Evolutionary conservation across 208 protist genomes (phyloP).

Genomic region (Leishmania amazonensis): DNA sequence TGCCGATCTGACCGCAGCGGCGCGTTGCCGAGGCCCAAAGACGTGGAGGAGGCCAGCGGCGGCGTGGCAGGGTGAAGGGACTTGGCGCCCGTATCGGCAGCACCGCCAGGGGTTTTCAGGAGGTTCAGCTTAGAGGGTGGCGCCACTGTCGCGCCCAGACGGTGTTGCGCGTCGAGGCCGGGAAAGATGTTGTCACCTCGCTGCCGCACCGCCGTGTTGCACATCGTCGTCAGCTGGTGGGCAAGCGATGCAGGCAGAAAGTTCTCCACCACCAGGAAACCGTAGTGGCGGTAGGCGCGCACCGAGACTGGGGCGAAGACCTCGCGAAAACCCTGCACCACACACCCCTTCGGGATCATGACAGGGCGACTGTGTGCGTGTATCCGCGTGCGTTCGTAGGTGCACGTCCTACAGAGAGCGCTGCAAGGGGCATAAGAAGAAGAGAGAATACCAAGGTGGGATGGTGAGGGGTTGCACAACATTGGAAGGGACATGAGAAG

Average conservation of each 20-base stretch:
- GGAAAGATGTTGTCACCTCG: slow-evolving; percentile 62
- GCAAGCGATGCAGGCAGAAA: slow-evolving; percentile 33
- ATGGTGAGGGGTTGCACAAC: too few relatives aligned
- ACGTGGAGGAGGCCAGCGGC: slow-evolving; percentile 11
- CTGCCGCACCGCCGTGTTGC: slow-evolving; percentile 26
- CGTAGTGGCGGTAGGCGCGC: slow-evolving; percentile 65
- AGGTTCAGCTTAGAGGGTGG: slow-evolving; percentile 37
- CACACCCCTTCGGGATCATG: slow-evolving; percentile 18
- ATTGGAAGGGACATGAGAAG: neutral
- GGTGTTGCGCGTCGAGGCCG: slow-evolving; percentile 56
- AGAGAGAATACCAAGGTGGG: neutral
- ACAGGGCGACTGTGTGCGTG: neutral
- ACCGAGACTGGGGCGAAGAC: slow-evolving; percentile 49
- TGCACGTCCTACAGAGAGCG: neutral
- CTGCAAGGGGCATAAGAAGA: neutral
- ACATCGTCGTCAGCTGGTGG: slow-evolving; percentile 35
- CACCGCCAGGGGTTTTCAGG: neutral
- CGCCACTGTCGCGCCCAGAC: slow-evolving; percentile 31
- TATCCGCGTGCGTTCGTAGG: slow-evolving; percentile 5
- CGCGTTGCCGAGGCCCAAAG: slow-evolving; percentile 21
- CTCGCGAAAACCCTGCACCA: slow-evolving; percentile 40
- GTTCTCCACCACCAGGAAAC: slow-evolving; percentile 49
- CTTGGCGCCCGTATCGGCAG: neutral
- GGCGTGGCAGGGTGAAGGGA: neutral
- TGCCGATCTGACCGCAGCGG: slow-evolving; percentile 35